Evolutionary conservation across 345 rosid genomes (phyloP).

Genomic region (Firmiana major): DNA sequence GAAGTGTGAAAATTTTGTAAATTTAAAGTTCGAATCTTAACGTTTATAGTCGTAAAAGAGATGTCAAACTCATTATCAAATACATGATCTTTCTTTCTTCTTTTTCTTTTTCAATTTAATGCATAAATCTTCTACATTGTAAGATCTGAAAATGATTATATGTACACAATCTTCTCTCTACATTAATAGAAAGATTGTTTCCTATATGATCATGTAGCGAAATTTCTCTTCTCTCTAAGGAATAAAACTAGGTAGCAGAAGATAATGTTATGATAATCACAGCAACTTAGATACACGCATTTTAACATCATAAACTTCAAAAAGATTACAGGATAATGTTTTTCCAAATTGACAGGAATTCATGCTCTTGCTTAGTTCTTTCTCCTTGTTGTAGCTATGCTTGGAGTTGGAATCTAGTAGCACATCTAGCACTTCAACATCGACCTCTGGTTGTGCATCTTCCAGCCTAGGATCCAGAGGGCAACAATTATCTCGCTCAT

Average conservation of each 20-base stretch:
- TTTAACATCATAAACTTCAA: not conserved
- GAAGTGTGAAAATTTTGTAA: no score
- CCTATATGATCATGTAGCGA: not conserved
- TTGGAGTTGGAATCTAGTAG: conserved; percentile 65
- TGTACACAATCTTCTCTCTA: no score
- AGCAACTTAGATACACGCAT: not conserved
- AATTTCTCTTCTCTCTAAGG: not conserved
- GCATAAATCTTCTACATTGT: no score
- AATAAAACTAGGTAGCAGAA: not conserved
- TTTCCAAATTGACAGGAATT: not conserved
- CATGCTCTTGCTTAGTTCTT: not conserved
- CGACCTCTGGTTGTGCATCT: conserved; percentile 46
- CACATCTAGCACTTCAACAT: conserved; percentile 31
- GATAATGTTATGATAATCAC: not conserved
- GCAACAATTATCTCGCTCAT: conserved; percentile 28
- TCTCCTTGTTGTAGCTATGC: conserved; percentile 39
- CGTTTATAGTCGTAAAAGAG: no score
- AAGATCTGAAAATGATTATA: no score
- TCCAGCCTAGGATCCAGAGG: conserved; percentile 46
- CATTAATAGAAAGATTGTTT: no score
- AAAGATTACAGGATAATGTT: not conserved
- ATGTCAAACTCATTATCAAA: not conserved
- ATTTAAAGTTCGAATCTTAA: no score
- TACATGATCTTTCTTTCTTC: not conserved
- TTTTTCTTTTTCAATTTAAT: no score